Base-by-base conservation (phyloP, 192 early-diverging fungal genomes). In the Backusella tarrabulga region DNA sequence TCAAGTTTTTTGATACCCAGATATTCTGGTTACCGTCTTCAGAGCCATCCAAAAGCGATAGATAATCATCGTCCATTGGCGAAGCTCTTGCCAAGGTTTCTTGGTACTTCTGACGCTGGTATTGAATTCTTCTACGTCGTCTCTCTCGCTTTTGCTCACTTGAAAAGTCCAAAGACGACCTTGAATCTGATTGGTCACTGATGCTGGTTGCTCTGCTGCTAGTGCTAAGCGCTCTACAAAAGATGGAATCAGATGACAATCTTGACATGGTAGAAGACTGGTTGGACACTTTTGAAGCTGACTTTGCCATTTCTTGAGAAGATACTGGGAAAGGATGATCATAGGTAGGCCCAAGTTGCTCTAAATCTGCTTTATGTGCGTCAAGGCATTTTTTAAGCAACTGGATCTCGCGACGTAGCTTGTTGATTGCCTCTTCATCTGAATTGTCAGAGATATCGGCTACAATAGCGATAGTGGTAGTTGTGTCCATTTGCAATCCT, bases 241-340 rank as follows among this genome's bases (percentile, higher is more conserved):
- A 79, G 9, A 79, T 34, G 9, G 78, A 71, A 11, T 73, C 70
- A 41, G 78, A 79, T n/a, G 78, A 75, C 21, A 75, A 2, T 66
- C 78, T 67, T 5, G 73, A 75, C 68, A 79, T 75, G 17, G 67
- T 15, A 8, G 56, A 52, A 29, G 76, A 34, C 23, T 63, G 56
- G 23, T 23, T 12, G 23, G 56, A 63, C 2, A 63, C 56, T 63
- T 63, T 63, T 63, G 56, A 63, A 29, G 56, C 14, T 63, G 56
- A 26, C 1, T 63, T 63, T 2, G 12, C 26, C 56, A 63, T 63
- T 12, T 63, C 56, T 26, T 63, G 56, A 63, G 56, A 63, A 11
- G 21, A 63, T 29, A 63, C 56, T 15, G 41, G 29, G 54, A 36
- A n/a, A 50, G 29, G 11, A 46, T n/a, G 15, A 52, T 9, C 36